Evolutionary conservation across 2,329 filamentous ascomycete species (phyloP), one percentile per base, ranked within the genome.

Genomic region (Emmonsiellopsis sp.): DNA sequence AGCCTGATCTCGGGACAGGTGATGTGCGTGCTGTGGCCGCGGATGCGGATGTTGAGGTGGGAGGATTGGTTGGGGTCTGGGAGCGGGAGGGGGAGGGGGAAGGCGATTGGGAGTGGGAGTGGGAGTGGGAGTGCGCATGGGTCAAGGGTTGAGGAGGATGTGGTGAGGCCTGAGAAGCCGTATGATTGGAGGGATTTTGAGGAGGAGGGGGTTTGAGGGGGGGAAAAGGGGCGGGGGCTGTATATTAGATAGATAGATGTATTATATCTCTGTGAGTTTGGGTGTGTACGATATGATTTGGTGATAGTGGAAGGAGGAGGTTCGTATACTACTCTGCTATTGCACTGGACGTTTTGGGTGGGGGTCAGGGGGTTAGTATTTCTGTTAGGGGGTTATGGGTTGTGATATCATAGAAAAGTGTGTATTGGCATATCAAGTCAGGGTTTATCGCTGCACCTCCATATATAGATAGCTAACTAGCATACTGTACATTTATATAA

Each of bases 1-100:
- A 81, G 80, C 52, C 67, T 97, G 58, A 80, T 97, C 37, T 83
- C 84, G 38, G 91, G 91, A 0, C 83, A 79, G 62, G 83, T 91
- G 16, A 81, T 84, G 10, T 82, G 84, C 66, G 78, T 94, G 34
- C 65, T 95, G 53, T 86, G 82, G 73, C 89, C 89, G 40, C 59
- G 62, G 42, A 65, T 63, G 60, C 64, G 69, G 54, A 62, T 57
- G 63, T 60, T 70, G 53, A 61, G 64, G 50, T 72, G 66, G 69
- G 56, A 57, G 57, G 65, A 67, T 57, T 70, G 71, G 70, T 68
- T 72, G 58, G 59, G 59, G 42, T 62, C 65, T 5, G 54, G 58
- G 42, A 55, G 63, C 10, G 58, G 58, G 26, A 58, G 61, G 30
- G 63, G 66, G 45, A 54, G 53, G 34, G 59, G 61, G 35, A 52